Evolutionary conservation across 148 eudicot genomes (phyloP).

Genomic region (Cornus suecica): DNA sequence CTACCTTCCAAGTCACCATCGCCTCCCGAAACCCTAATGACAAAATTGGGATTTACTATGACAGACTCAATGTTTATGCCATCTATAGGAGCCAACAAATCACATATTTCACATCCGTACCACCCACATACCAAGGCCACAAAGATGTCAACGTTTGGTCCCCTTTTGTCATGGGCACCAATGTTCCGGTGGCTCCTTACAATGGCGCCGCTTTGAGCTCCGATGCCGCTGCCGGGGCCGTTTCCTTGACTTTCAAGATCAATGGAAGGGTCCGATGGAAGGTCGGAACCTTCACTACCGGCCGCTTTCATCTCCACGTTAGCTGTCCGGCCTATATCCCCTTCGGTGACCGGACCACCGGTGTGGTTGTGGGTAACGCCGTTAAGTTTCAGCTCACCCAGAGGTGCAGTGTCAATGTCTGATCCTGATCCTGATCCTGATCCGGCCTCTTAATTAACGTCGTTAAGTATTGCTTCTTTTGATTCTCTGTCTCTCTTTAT

Average conservation of each 20-base stretch:
- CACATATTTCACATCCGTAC: conserved; percentile 37
- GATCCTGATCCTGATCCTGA: no score
- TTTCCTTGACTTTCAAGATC: conserved; percentile 39
- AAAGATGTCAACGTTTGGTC: conserved; percentile 57
- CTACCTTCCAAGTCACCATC: conserved; percentile 16
- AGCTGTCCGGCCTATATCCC: conserved; percentile 57
- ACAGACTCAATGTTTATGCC: conserved; percentile 24
- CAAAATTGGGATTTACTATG: conserved; percentile 47
- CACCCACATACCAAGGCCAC: conserved; percentile 59
- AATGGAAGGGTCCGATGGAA: conserved; percentile 67
- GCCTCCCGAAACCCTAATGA: conserved; percentile 39
- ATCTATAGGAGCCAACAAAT: conserved; percentile 47
- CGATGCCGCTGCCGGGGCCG: conserved; percentile 44
- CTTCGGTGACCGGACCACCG: conserved; percentile 34
- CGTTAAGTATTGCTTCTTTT: conserved; percentile 5
- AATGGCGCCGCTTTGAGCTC: conserved; percentile 40
- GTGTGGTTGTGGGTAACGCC: conserved; percentile 35
- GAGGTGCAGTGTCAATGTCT: conserved; percentile 56
- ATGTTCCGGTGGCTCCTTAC: conserved; percentile 72
- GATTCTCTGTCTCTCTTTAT: neutral
- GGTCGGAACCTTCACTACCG: conserved; percentile 46
- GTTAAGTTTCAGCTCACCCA: conserved; percentile 60
- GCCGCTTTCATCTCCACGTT: conserved; percentile 51
- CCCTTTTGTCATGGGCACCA: conserved; percentile 58
- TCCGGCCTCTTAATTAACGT: no score